Base-by-base conservation (phyloP, 768 basidiomycete genomes). In the Boletellus emodensis region DNA sequence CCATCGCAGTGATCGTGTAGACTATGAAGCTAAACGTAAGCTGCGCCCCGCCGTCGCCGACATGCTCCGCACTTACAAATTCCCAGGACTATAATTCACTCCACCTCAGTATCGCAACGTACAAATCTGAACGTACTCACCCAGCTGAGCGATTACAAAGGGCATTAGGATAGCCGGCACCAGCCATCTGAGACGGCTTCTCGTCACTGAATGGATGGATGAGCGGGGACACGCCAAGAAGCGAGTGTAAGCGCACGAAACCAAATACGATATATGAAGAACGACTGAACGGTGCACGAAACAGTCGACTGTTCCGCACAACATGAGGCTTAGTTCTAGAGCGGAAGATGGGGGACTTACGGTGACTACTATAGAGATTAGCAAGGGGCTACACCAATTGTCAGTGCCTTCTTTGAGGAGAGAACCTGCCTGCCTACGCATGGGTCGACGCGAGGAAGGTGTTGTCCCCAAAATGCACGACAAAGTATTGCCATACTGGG, bases 181-280 rank as follows among this genome's bases (percentile, higher is more conserved):
- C 10, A 56, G n/a, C 59, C 62, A 62, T 33, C 45, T 51, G 17
- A 56, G 53, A 17, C 57, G 49, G 39, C 46, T 36, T 40, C 10
- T 56, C 17, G n/a, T 50, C 49, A 59, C 60, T 62, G 22, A 45
- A 24, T 6, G 3, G 5, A 45, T 6, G 6, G 18, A 15, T 56
- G 22, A 48, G 38, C 32, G 13, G 14, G 30, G 14, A 13, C 39
- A 34, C 13, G 6, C 14, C 41, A 42, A 52, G 53, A 44, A 6
- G 33, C 8, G 2, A 3, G 32, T 41, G 30, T 20, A 35, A 62
- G 11, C 61, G 20, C 49, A 60, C 62, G 30, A 14, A 10, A 51
- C 63, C 58, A 63, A 36, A 65, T 57, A 13, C 60, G 57, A 48
- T 51, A 62, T 49, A 61, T 62, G 57, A 64, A 63, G 48, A 57